phyloP scores from a whole-genome alignment of 306 rosid species.

The Boehmeria nivea region DNA sequence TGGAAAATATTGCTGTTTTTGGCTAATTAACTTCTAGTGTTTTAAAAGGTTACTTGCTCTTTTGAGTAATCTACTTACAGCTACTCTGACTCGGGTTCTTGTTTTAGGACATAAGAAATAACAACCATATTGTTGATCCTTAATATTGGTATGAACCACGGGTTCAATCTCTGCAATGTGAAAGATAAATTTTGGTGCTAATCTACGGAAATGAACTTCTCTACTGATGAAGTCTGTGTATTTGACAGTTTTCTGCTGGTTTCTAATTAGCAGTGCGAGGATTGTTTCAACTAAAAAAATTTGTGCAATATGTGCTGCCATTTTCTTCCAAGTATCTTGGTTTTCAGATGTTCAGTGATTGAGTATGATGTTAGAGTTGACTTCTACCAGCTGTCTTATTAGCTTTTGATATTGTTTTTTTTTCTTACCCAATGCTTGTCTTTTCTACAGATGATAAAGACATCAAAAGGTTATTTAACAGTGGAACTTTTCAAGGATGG shows the following conservation, averaged over 20 bases:
- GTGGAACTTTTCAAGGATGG: constrained; percentile 76
- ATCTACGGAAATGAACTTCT: neutral
- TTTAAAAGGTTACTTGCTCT: too few species aligned
- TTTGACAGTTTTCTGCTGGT: neutral
- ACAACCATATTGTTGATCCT: neutral
- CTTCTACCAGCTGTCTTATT: neutral
- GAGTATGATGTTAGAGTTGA: neutral
- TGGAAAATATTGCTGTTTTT: neutral
- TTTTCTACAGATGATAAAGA: constrained; percentile 55
- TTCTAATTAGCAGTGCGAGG: too few species aligned
- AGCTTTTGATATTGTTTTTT: neutral
- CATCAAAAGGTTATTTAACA: constrained; percentile 73
- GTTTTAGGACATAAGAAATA: neutral
- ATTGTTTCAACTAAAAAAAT: too few species aligned
- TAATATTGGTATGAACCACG: too few species aligned
- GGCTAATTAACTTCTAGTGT: too few species aligned
- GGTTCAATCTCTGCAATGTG: neutral
- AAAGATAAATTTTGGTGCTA: neutral
- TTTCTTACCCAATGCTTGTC: neutral
- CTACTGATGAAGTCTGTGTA: neutral
- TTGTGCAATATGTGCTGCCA: too few species aligned
- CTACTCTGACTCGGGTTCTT: neutral
- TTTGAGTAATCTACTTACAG: too few species aligned
- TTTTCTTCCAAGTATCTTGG: too few species aligned
- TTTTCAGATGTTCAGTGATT: neutral